Evolutionary conservation across 2,329 filamentous ascomycete genomes (phyloP).

Genomic region (Claviceps arundinis): DNA sequence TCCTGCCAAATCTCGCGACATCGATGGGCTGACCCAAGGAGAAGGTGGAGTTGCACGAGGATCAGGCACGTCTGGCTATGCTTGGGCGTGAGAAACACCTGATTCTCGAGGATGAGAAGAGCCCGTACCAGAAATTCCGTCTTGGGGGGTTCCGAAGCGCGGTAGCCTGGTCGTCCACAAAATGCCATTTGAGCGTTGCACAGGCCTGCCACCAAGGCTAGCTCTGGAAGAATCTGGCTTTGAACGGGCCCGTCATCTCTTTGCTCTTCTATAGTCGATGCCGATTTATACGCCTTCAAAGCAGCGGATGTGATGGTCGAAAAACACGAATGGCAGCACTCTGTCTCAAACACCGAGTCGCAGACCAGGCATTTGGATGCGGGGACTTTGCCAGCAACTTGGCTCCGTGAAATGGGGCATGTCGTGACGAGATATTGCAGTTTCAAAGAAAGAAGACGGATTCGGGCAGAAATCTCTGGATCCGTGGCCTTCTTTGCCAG

Average conservation of each 20-base stretch:
- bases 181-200: conserved; percentile 21
- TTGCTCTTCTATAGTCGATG: conserved; percentile 3
- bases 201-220: conserved; percentile 21
- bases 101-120: conserved; percentile 34
- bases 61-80: conserved; percentile 35
- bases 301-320: conserved; percentile 10
- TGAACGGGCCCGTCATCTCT: conserved; percentile 1
- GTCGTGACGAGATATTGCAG: conserved; percentile 32
- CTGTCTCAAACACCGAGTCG: conserved; percentile 8
- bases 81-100: conserved; percentile 30
- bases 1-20: conserved; percentile 35
- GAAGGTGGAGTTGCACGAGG: conserved; percentile 37
- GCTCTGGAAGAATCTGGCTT: conserved; percentile 17
- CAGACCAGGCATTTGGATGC: conserved; percentile 14
- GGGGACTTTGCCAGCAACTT: conserved; percentile 10
- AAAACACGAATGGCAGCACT: conserved; percentile 13
- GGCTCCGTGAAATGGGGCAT: conserved; percentile 16
- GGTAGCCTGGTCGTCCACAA: conserved; percentile 2
- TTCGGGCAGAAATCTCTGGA: conserved; percentile 12
- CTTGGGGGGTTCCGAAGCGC: conserved; percentile 9
- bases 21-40: conserved; percentile 34
- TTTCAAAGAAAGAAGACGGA: conserved; percentile 26
- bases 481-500: conserved; percentile 17
- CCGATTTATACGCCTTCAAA: conserved; percentile 10
- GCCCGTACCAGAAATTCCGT: conserved; percentile 31